Evolutionary conservation across 495 filamentous ascomycete species (phyloP).

Genomic region (Penicillium ucsense): DNA sequence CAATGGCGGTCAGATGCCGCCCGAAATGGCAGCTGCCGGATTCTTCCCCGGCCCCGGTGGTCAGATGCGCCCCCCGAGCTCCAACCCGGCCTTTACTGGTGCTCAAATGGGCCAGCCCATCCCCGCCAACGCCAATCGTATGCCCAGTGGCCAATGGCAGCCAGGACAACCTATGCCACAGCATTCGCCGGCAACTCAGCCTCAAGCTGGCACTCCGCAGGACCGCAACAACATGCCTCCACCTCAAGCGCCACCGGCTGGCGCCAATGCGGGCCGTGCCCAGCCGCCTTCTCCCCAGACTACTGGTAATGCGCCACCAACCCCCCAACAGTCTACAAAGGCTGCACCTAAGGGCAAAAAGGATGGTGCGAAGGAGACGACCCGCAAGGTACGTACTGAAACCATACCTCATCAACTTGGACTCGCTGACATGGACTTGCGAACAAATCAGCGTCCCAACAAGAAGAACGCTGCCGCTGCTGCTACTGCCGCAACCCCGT

Average conservation of each 20-base stretch:
- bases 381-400: neutral
- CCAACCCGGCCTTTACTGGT: constrained; percentile 66
- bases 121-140: constrained; percentile 37
- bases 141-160: constrained; percentile 46
- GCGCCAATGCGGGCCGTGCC: constrained; percentile 50
- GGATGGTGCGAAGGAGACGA: constrained; percentile 33
- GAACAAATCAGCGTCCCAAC: constrained; percentile 18
- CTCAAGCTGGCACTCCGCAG: constrained; percentile 62
- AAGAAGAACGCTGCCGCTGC: constrained; percentile 63
- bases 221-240: constrained; percentile 75
- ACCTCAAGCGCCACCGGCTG: constrained; percentile 67
- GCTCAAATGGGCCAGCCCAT: constrained; percentile 55
- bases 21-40: constrained; percentile 47
- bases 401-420: no score
- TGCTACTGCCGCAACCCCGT: constrained; percentile 56
- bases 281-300: constrained; percentile 75
- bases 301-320: constrained; percentile 68
- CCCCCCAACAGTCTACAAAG: constrained; percentile 71
- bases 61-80: constrained; percentile 79
- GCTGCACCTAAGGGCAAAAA: constrained; percentile 73
- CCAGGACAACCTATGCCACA: constrained; percentile 55
- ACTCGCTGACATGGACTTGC: neutral
- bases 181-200: constrained; percentile 39
- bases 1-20: constrained; percentile 55
- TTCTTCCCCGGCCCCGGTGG: constrained; percentile 51